Conservation (phyloP, 2,329 filamentous ascomycete genomes). For the Thelonectria rubi region DNA sequence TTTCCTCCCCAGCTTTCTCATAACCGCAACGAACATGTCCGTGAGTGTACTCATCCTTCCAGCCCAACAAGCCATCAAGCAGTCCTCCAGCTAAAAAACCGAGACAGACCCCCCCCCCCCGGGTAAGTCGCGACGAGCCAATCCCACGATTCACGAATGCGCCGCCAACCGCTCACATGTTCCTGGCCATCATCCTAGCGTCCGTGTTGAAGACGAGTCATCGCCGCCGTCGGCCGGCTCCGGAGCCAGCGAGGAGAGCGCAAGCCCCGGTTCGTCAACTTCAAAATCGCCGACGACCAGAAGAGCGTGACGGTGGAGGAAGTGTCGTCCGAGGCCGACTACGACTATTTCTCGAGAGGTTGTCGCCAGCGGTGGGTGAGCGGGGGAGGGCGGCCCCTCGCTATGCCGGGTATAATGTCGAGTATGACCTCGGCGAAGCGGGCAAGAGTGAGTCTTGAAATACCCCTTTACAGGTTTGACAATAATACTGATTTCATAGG, state of each 20-base stretch:
- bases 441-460: conserved; percentile 24
- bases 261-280: conserved; percentile 30
- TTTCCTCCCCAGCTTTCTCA: no score
- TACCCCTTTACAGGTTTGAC: neutral
- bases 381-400: conserved; percentile 26
- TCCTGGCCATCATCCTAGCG: conserved; percentile 9
- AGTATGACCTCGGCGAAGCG: conserved; percentile 32
- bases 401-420: conserved; percentile 33
- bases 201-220: conserved; percentile 27
- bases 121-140: neutral
- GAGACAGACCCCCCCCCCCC: neutral
- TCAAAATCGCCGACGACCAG: conserved; percentile 30
- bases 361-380: conserved; percentile 19
- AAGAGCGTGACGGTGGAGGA: conserved; percentile 30
- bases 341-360: conserved; percentile 30
- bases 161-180: neutral
- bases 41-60: no score
- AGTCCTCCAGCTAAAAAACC: no score
- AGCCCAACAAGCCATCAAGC: no score
- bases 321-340: conserved; percentile 15
- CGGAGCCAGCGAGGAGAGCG: conserved; percentile 13
- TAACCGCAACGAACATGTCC: no score
- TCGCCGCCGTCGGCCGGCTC: conserved; percentile 25
- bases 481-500: conserved; percentile 1
- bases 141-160: neutral